Evolutionary conservation across 768 basidiomycete genomes (phyloP).

Genomic region (Amanita pseudoporphyria): DNA sequence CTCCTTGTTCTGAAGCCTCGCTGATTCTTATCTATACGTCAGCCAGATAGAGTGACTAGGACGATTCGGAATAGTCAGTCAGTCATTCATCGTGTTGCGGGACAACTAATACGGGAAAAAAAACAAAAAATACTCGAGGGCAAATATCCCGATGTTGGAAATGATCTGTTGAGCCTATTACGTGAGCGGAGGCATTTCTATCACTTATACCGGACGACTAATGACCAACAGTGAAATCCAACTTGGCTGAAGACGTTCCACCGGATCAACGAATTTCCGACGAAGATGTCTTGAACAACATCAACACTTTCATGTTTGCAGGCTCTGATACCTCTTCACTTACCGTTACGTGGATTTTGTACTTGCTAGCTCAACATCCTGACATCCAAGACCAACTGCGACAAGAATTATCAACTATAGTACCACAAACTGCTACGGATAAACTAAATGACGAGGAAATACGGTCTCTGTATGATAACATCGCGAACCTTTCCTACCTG

Average conservation of each 20-base stretch:
- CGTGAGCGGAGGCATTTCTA: constrained; percentile 36
- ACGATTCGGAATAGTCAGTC: constrained; percentile 48
- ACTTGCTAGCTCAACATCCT: constrained; percentile 60
- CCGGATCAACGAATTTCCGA: constrained; percentile 73
- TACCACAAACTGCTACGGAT: constrained; percentile 25
- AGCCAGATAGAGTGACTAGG: constrained; percentile 46
- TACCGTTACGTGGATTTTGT: constrained; percentile 77
- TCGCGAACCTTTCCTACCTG: constrained; percentile 60
- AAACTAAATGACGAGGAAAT: constrained; percentile 55
- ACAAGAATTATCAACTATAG: constrained; percentile 47
- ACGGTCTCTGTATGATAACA: constrained; percentile 41
- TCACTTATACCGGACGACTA: not conserved
- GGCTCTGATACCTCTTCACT: constrained; percentile 85
- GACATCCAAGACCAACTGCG: constrained; percentile 63
- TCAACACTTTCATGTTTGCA: constrained; percentile 87
- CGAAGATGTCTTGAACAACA: constrained; percentile 75
- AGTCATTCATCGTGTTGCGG: constrained; percentile 62
- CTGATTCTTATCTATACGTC: not conserved
- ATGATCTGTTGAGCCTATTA: constrained; percentile 70
- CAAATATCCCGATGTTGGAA: constrained; percentile 45
- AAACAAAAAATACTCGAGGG: constrained; percentile 61
- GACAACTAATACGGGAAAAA: constrained; percentile 69
- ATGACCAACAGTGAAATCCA: constrained; percentile 62
- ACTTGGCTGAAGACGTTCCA: constrained; percentile 60
- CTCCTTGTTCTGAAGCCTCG: not conserved